These are phyloP conservation scores for Neohortaea acidophila DNA, from an alignment of 495 filamentous ascomycete genomes.

Conservation along the genomic window DNA sequence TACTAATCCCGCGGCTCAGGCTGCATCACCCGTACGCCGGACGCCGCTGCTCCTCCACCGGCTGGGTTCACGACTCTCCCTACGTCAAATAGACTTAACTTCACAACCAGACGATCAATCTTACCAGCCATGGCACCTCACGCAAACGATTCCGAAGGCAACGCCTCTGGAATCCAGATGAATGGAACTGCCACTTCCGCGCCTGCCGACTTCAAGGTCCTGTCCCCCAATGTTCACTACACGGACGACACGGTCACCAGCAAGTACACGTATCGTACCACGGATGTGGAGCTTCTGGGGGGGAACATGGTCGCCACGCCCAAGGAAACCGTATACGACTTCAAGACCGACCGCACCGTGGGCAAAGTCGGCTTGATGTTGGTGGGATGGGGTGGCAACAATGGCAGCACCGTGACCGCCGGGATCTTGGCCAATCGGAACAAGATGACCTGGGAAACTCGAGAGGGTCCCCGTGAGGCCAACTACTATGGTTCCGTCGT, in stretches of 20 bases:
- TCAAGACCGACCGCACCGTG: slow-evolving; percentile 90
- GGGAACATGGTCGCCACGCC: slow-evolving; percentile 74
- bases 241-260: slow-evolving; percentile 75
- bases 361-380: slow-evolving; percentile 94
- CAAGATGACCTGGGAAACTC: slow-evolving; percentile 77
- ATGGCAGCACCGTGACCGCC: slow-evolving; percentile 91
- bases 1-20: slow-evolving; percentile 25
- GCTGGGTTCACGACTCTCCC: slow-evolving; percentile 68
- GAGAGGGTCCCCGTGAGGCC: slow-evolving; percentile 65
- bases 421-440: slow-evolving; percentile 93
- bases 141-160: slow-evolving; percentile 58
- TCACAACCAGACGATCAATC: slow-evolving; percentile 7
- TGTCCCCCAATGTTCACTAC: slow-evolving; percentile 87
- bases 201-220: slow-evolving; percentile 57
- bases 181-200: slow-evolving; percentile 22
- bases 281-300: slow-evolving; percentile 52
- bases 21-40: slow-evolving; percentile 95
- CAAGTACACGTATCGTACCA: slow-evolving; percentile 94
- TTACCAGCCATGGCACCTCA: slow-evolving; percentile 73
- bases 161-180: slow-evolving; percentile 53
- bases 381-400: slow-evolving; percentile 97
- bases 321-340: slow-evolving; percentile 82
- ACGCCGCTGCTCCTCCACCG: slow-evolving; percentile 82
- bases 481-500: slow-evolving; percentile 98
- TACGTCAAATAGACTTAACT: slow-evolving; percentile 41